Base-by-base conservation (phyloP, 1,284 basidiomycete genomes). In the Sporisorium iseilematis-ciliati region DNA sequence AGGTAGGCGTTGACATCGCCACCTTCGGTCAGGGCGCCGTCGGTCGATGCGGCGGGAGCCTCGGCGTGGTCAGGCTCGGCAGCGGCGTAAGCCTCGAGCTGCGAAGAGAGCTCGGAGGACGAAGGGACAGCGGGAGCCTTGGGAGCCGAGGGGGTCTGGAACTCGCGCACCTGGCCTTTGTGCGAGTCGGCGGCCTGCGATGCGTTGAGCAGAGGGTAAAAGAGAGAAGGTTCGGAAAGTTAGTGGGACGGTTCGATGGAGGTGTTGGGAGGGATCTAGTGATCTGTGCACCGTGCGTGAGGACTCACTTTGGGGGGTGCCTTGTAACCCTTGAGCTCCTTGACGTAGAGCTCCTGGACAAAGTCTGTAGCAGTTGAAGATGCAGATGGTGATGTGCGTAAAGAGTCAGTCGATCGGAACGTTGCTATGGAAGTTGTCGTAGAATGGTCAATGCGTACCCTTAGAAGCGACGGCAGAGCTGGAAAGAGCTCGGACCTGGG, bases 251-350 rank as follows among this genome's bases (percentile, higher is more conserved):
- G 51, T 26, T 48, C 4, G 38, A 14, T 18, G 1, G 42, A 48
- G 8, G 16, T 43, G 40, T 48, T 38, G 29, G 8, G n/a, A n/a
- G n/a, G 10, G 42, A 23, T 11, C 3, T 10, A 18, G 26, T 49
- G 57, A 29, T 49, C 7, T 31, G 40, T 57, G 67, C 52, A 52
- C 52, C 29, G 43, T 66, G 55, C 63, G 53, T 20, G 12, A 20
- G 7, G 52, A 75, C 84, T 57, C 48, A 85, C 85, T 78, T 80
- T 81, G 33, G 82, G 70, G 41, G 82, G 86, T 38, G 88, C 86
- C 89, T 94, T 96, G 91, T 95, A 97, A 20, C 90, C 86, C 88
- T 93, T 96, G 85, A 97, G 89, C 88, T 96, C 92, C 84, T 89
- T 91, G 80, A 97, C 83, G 88, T 97, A 97, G 63, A 96, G 86